These are phyloP conservation scores for Aspergillus sclerotiicarbonarius DNA, from an alignment of 495 filamentous ascomycete species.

Conservation along the genomic window DNA sequence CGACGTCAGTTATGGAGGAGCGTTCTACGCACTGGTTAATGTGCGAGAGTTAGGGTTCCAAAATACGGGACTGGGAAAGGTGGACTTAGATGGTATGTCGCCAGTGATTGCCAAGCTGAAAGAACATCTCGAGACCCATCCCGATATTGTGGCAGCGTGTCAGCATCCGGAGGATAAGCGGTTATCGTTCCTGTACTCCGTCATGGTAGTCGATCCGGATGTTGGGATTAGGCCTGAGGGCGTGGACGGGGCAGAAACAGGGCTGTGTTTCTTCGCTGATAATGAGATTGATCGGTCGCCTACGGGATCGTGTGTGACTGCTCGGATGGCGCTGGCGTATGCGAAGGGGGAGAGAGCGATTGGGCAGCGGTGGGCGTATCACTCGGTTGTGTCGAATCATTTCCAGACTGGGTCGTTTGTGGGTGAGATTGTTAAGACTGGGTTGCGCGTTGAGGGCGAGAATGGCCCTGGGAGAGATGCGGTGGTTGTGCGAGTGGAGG, in stretches of 20 bases:
- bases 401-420: slow-evolving; percentile 17
- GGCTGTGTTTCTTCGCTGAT: slow-evolving; percentile 25
- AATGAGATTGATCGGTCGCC: slow-evolving; percentile 29
- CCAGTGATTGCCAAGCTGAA: slow-evolving; percentile 18
- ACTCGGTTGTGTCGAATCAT: slow-evolving; percentile 28
- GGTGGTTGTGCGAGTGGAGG: slow-evolving; percentile 15
- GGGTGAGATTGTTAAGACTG: slow-evolving; percentile 12
- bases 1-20: slow-evolving; percentile 27
- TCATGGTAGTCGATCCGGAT: slow-evolving; percentile 23
- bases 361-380: slow-evolving; percentile 25
- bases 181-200: slow-evolving; percentile 25
- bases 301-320: slow-evolving; percentile 25
- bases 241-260: slow-evolving; percentile 19
- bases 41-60: slow-evolving; percentile 21
- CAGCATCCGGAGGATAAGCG: slow-evolving; percentile 19
- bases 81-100: slow-evolving; percentile 17
- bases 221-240: slow-evolving; percentile 10
- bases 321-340: slow-evolving; percentile 21
- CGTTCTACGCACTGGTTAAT: slow-evolving; percentile 26
- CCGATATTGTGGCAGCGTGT: slow-evolving; percentile 15
- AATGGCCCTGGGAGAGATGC: neutral
- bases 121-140: slow-evolving; percentile 13
- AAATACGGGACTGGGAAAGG: slow-evolving; percentile 6
- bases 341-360: slow-evolving; percentile 14
- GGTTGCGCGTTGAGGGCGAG: neutral